Conservation (phyloP, 2,329 filamentous ascomycete genomes). For the Fusarium torulosum region DNA sequence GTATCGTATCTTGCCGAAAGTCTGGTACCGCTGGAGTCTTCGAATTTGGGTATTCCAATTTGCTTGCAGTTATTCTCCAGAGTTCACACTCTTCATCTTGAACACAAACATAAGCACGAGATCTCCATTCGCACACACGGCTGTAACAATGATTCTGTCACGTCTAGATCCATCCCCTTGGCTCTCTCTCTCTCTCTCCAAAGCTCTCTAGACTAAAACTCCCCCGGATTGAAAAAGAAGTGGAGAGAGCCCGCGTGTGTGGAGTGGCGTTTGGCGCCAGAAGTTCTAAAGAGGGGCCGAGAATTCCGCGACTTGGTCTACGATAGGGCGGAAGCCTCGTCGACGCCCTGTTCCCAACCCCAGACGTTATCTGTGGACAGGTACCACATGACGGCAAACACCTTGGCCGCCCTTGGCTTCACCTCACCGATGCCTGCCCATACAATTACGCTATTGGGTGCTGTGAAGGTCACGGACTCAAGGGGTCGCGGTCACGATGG, state of each 20-base stretch:
- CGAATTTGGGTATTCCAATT: background rate
- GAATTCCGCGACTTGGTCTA: slow-evolving; percentile 15
- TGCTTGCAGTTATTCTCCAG: background rate
- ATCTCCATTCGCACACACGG: background rate
- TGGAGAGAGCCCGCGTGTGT: slow-evolving; percentile 18
- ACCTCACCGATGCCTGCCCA: slow-evolving; percentile 45
- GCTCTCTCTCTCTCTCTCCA: background rate
- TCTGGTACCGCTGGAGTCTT: background rate
- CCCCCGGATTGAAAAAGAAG: slow-evolving; percentile 40
- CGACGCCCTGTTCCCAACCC: slow-evolving; percentile 29
- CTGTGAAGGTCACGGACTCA: slow-evolving; percentile 43
- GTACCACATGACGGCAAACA: slow-evolving; percentile 43
- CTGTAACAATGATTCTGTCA: slow-evolving; percentile 12
- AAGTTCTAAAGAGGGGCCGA: slow-evolving; percentile 17
- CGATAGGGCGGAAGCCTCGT: slow-evolving; percentile 37
- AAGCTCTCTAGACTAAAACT: slow-evolving; percentile 6
- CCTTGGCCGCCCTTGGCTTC: slow-evolving; percentile 10
- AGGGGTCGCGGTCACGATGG: slow-evolving; percentile 44
- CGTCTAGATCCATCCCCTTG: slow-evolving; percentile 2
- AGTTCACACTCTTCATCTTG: background rate
- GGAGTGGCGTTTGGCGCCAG: slow-evolving; percentile 25
- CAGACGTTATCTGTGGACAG: slow-evolving; percentile 41
- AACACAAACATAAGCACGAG: background rate
- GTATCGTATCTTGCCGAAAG: slow-evolving; percentile 6
- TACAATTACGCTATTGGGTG: slow-evolving; percentile 37